Evolutionary conservation across 129 eudicot species (phyloP).

Genomic region (Lactuca sativa): DNA sequence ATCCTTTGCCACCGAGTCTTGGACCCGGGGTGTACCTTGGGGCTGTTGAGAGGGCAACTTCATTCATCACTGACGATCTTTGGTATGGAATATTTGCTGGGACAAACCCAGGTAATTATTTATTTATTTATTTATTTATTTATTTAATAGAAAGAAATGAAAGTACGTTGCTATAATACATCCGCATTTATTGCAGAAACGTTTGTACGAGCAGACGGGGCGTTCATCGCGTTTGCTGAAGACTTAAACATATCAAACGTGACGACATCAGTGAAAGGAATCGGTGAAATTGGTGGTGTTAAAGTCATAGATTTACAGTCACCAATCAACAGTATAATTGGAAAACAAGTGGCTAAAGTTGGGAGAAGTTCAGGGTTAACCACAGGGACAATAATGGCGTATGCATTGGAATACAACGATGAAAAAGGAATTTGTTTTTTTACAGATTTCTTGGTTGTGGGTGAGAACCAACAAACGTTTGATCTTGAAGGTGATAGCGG

Average conservation of each 20-base stretch:
- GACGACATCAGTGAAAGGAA: slow-evolving; percentile 63
- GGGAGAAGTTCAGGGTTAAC: slow-evolving; percentile 94
- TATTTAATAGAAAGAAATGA: no score
- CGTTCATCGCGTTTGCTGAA: slow-evolving; percentile 82
- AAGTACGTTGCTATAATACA: neutral
- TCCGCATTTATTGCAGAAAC: slow-evolving; percentile 53
- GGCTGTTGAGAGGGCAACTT: slow-evolving; percentile 88
- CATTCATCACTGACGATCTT: slow-evolving; percentile 71
- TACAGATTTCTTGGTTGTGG: slow-evolving; percentile 84
- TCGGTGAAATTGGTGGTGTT: slow-evolving; percentile 79
- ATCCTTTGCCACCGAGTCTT: slow-evolving; percentile 83
- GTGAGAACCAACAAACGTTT: slow-evolving; percentile 79
- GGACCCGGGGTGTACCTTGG: slow-evolving; percentile 86
- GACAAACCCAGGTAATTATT: slow-evolving; percentile 68
- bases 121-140: no score
- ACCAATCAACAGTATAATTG: slow-evolving; percentile 62
- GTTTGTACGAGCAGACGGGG: slow-evolving; percentile 92
- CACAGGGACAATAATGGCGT: slow-evolving; percentile 87
- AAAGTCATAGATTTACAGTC: slow-evolving; percentile 78
- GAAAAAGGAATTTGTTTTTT: slow-evolving; percentile 80
- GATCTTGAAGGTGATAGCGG: slow-evolving; percentile 98
- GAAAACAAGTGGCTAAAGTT: slow-evolving; percentile 77
- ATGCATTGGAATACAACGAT: slow-evolving; percentile 79
- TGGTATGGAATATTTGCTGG: slow-evolving; percentile 91
- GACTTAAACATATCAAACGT: slow-evolving; percentile 60